These are phyloP conservation scores for Pythium folliculosum DNA, from an alignment of 352 stramenopile genomes.

Conservation along the genomic window DNA sequence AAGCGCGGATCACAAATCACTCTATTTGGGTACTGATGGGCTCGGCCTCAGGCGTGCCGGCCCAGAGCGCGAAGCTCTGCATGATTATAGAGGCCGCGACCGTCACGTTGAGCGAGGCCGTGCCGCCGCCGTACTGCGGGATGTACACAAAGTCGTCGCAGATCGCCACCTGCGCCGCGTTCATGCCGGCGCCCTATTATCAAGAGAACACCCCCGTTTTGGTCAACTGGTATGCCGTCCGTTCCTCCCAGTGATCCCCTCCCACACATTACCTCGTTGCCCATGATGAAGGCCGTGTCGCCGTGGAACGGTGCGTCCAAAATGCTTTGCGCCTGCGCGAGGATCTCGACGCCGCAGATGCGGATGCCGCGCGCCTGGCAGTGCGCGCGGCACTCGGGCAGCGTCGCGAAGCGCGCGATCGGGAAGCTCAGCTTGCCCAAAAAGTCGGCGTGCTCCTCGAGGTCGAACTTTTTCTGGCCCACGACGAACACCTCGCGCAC, in stretches of 20 bases:
- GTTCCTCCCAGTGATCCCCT: too few relatives aligned
- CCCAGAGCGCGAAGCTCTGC: slow-evolving; percentile 89
- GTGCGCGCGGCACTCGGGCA: slow-evolving; percentile 76
- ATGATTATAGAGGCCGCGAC: slow-evolving; percentile 94
- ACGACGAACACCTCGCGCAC: slow-evolving; percentile 86
- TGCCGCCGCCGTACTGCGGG: slow-evolving; percentile 93
- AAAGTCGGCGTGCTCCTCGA: slow-evolving; percentile 54
- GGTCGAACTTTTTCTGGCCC: slow-evolving; percentile 82
- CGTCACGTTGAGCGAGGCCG: slow-evolving; percentile 95
- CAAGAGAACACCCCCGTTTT: slow-evolving; percentile 5
- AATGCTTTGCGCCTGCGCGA: slow-evolving; percentile 76
- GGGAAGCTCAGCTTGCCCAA: slow-evolving; percentile 46
- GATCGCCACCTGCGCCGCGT: slow-evolving; percentile 86
- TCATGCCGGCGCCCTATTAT: slow-evolving; percentile 88
- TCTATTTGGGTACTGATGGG: slow-evolving; percentile 4
- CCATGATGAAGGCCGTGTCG: slow-evolving; percentile 94
- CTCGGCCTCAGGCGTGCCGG: slow-evolving; percentile 34
- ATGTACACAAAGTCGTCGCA: slow-evolving; percentile 96
- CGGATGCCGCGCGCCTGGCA: slow-evolving; percentile 64
- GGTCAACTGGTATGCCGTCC: too few relatives aligned
- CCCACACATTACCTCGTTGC: slow-evolving; percentile 84
- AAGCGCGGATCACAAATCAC: background rate
- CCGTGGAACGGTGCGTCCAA: slow-evolving; percentile 70
- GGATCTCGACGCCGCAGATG: slow-evolving; percentile 95
- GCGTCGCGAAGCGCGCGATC: slow-evolving; percentile 74